Evolutionary conservation across 2,329 filamentous ascomycete species (phyloP), one percentile per base, ranked within the genome.

Genomic region (Zymoseptoria pseudotritici): DNA sequence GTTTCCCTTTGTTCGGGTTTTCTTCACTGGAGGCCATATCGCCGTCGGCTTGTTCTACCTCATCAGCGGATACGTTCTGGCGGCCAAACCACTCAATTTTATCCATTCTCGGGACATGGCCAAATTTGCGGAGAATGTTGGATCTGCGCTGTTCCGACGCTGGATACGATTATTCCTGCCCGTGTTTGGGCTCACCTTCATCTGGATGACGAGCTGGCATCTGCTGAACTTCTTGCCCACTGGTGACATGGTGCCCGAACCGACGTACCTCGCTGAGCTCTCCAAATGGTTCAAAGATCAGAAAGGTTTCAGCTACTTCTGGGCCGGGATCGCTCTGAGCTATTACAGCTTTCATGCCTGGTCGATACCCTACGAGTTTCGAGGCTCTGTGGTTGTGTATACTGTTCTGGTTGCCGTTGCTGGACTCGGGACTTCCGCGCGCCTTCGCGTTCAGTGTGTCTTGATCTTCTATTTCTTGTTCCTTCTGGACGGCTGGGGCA

Each of bases 401-500:
- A 83, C 80, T 0, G 70, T 80, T 0, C 71, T 83, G 2, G 68
- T 84, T 17, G 82, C 85, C 0, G 76, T 88, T 76, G 81, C 58
- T 81, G 79, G 58, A 79, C 80, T 0, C 75, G 73, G 20, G 80
- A 78, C 59, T 79, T 81, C 3, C 80, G 54, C 21, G 17, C 26
- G 61, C 36, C 54, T 62, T 10, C n/a, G 36, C 3, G 29, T 55
- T 11, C 55, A 62, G 42, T 31, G 50, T 0, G 79, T 68, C 0
- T 74, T 89, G 17, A 78, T 83, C 13, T 75, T 77, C 63, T 89
- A 89, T 72, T 88, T 87, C 66, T 75, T 89, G 67, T 88, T 87
- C 69, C 79, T 89, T 53, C 80, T 79, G 2, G 86, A 89, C 69
- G 86, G 84, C 22, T 83, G 79, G 74, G 84, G 83, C 67, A 82